These are phyloP conservation scores for Thalassia testudinum DNA, from an alignment of 116 monocot genomes.

Conservation along the genomic window DNA sequence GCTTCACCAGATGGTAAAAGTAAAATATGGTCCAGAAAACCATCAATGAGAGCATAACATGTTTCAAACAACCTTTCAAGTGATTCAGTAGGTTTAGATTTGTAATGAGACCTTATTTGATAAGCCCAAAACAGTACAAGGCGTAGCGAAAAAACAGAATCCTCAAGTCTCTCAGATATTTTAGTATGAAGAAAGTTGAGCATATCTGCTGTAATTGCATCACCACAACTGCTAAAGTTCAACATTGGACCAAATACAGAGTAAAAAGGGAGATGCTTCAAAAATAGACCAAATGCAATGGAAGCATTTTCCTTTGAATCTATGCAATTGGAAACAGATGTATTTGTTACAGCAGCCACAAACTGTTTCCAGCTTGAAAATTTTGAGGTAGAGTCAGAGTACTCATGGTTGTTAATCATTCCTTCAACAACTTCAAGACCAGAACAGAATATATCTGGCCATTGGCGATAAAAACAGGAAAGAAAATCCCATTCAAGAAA, in stretches of 20 bases:
- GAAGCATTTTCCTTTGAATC: conserved; percentile 23
- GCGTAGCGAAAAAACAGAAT: conserved; percentile 23
- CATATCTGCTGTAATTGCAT: conserved; percentile 20
- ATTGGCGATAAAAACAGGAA: conserved; percentile 20
- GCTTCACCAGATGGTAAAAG: conserved; percentile 1
- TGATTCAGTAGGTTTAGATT: conserved; percentile 18
- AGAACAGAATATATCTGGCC: conserved; percentile 41
- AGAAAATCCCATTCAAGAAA: conserved; percentile 43
- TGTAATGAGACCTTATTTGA: conserved; percentile 31
- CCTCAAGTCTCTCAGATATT: conserved; percentile 22
- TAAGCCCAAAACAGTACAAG: conserved; percentile 59
- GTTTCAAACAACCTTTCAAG: conserved; percentile 33
- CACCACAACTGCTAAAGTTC: conserved; percentile 16
- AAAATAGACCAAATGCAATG: conserved; percentile 30
- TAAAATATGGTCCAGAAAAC: conserved; percentile 33
- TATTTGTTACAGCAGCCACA: not conserved
- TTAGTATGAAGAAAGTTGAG: conserved; percentile 43
- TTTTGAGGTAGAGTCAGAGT: not conserved
- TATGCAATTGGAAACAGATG: not conserved
- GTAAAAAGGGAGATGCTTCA: conserved; percentile 55
- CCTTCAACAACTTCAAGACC: conserved; percentile 22
- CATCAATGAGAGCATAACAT: conserved; percentile 33
- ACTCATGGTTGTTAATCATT: conserved; percentile 1
- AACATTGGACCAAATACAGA: conserved; percentile 40
- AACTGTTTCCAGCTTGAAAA: not conserved